Evolutionary conservation across 2,329 filamentous ascomycete species (phyloP), one percentile per base, ranked within the genome.

Genomic region (Metarhizium robertsii): DNA sequence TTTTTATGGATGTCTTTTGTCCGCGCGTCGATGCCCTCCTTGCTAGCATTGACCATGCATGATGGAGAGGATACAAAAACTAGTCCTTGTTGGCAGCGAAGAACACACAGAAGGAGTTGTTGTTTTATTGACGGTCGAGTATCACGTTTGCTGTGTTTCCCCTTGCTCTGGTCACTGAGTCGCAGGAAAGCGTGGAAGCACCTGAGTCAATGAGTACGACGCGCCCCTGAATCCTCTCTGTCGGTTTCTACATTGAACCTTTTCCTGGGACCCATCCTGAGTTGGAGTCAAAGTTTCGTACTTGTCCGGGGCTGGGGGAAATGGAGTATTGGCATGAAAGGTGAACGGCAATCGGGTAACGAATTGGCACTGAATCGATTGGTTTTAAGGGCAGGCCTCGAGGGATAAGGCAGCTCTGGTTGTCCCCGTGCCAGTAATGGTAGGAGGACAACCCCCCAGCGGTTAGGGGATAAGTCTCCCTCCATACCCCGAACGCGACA

Each of bases 1-100:
- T 84, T 95, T 96, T 96, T 95, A 79, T 78, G 80, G 90, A 95
- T 86, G 90, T 92, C 73, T 83, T 96, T 96, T 95, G 89, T 87
- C 81, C 89, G 89, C 80, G 85, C 78, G 75, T 66, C 67, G 74
- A 76, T 72, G 84, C 87, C 86, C 84, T 85, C 82, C 81, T 71
- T 69, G 67, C 65, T 67, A 65, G 66, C 68, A 67, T 64, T 54
- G 13, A 43, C 49, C 59, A 62, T 64, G 65, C 38, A 60, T 62
- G 68, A 65, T 66, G 83, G 83, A 84, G 87, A 85, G 88, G 86
- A 92, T 87, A 77, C 87, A 95, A 96, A 96, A 91, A 94, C 89
- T 76, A 84, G 86, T 95, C 90, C 86, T 78, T 71, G 87, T 88
- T 85, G 88, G 86, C 83, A 86, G 81, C 89, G 90, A 87, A 80